Conservation (phyloP, 768 basidiomycete genomes). For the Boletus reticulatus region DNA sequence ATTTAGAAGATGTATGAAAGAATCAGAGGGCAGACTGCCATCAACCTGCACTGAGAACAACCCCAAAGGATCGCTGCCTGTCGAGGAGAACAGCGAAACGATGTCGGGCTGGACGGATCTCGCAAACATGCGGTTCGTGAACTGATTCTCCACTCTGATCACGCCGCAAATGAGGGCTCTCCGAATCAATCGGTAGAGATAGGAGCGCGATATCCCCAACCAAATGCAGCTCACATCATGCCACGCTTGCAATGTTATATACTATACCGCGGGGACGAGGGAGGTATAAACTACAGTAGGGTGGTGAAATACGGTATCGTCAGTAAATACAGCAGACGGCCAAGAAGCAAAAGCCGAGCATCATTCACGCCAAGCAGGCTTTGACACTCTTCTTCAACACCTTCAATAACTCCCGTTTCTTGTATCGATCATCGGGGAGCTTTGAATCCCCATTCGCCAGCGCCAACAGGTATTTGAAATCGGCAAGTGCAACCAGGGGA, state of each 20-base stretch:
- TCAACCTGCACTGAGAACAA: slow-evolving; percentile 54
- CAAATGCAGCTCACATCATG: neutral
- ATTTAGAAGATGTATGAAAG: slow-evolving; percentile 61
- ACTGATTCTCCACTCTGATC: slow-evolving; percentile 18
- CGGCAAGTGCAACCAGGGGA: slow-evolving; percentile 82
- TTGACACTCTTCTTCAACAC: slow-evolving; percentile 48
- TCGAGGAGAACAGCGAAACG: slow-evolving; percentile 77
- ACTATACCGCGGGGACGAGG: neutral
- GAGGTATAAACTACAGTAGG: slow-evolving; percentile 11
- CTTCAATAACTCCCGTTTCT: slow-evolving; percentile 50
- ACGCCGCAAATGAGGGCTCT: slow-evolving; percentile 13
- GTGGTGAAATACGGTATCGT: neutral
- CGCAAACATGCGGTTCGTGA: slow-evolving; percentile 44
- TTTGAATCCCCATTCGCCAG: slow-evolving; percentile 52
- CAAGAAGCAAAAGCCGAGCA: neutral
- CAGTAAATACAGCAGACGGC: slow-evolving; percentile 13
- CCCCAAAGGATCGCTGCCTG: slow-evolving; percentile 56
- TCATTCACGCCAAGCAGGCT: slow-evolving; percentile 22
- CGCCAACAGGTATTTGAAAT: slow-evolving; percentile 78
- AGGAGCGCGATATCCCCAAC: neutral
- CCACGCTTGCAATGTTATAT: neutral
- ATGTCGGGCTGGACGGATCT: slow-evolving; percentile 56
- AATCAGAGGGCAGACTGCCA: slow-evolving; percentile 53
- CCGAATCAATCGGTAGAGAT: slow-evolving; percentile 6
- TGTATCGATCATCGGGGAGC: slow-evolving; percentile 53